Evolutionary conservation across 2,329 filamentous ascomycete species (phyloP), one percentile per base, ranked within the genome.

Genomic region (Penicillium sp.): DNA sequence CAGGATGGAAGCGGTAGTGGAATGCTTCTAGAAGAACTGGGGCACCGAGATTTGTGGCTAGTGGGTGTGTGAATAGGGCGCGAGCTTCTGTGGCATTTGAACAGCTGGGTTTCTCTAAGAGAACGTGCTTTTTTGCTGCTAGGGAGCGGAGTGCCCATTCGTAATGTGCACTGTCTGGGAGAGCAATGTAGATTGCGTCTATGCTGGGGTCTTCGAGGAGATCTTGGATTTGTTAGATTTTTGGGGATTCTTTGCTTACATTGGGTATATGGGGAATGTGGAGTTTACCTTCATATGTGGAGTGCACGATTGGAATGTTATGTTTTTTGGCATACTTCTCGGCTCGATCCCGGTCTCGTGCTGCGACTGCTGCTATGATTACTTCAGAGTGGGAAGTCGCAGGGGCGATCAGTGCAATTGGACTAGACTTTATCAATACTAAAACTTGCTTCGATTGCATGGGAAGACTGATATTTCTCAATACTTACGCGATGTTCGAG

Each of bases 21-120:
- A 81, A 79, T 3, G 82, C 82, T 68, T 86, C 83, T 3, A 85
- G 74, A 2, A 83, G 67, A 1, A 84, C 73, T 0, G 79, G 82
- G 0, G 74, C 72, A 16, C 68, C 63, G 1, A 72, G 66, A 0
- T 65, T 49, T 4, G 59, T 63, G 1, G 65, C 26, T 0, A 61
- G 19, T 0, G 75, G 73, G 21, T 72, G 70, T 29, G 64, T 69
- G 65, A 84, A 83, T 16, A 84, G 73, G 0, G 63, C 59, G 19
- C 67, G 64, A 3, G 81, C 81, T 64, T 85, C 80, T 0, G 49
- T 56, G 3, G 71, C 65, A 62, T 82, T 84, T 26, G 74, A 75
- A n/a, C 74, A 75, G 0, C 77, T 74, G 0, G 82, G 82, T 65
- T 84, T 84, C 65, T 85, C 83, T 2, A 84, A 68, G 0, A 85